Conservation (phyloP, 768 basidiomycete genomes). For the Mycena maculata region DNA sequence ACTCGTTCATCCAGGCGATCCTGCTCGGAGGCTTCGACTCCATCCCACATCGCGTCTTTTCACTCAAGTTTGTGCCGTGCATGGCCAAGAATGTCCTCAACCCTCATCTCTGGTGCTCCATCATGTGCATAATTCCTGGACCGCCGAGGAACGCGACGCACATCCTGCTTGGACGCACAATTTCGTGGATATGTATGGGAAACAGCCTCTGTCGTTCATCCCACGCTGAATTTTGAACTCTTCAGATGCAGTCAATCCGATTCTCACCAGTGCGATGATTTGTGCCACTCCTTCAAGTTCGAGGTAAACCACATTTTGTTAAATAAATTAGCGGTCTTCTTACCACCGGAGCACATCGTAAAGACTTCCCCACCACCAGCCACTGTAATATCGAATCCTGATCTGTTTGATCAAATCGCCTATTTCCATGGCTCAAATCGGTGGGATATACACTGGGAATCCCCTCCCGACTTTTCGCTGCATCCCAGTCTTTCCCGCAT, state of each 20-base stretch:
- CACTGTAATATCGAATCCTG: neutral
- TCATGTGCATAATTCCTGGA: slow-evolving; percentile 17
- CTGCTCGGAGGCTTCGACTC: slow-evolving; percentile 13
- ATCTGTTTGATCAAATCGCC: slow-evolving; percentile 23
- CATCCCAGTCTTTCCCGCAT: neutral
- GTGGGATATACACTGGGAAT: slow-evolving; percentile 28
- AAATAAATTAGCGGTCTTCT: neutral
- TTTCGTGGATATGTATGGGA: slow-evolving; percentile 16
- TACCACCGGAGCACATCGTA: neutral
- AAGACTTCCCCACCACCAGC: neutral
- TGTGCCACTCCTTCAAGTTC: slow-evolving; percentile 2
- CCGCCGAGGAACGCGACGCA: slow-evolving; percentile 24
- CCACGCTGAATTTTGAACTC: neutral
- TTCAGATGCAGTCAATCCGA: slow-evolving; percentile 7
- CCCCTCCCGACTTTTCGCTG: neutral
- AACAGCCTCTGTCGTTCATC: no score
- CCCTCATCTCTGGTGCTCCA: slow-evolving; percentile 8
- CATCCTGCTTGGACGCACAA: slow-evolving; percentile 27
- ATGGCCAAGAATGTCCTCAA: neutral
- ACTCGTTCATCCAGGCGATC: slow-evolving; percentile 17
- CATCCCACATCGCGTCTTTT: slow-evolving; percentile 24
- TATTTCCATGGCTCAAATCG: slow-evolving; percentile 25
- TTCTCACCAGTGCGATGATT: slow-evolving; percentile 21
- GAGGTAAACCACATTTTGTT: neutral
- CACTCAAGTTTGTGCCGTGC: neutral